phyloP scores from a whole-genome alignment of 2,329 filamentous ascomycete species.

The Nemania sp. region DNA sequence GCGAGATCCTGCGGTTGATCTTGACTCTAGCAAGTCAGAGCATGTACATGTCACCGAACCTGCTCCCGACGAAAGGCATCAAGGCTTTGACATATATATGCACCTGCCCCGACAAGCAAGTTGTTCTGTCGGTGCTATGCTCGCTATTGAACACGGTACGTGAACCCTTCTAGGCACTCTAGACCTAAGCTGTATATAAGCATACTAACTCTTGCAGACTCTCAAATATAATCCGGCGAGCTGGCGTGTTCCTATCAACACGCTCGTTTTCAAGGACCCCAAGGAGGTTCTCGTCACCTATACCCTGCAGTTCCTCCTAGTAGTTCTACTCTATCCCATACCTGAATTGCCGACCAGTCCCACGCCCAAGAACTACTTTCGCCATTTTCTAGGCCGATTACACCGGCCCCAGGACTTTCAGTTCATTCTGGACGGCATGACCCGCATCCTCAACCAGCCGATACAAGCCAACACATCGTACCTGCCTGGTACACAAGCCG shows the following conservation, averaged over 20 bases:
- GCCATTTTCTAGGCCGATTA: slow-evolving; percentile 86
- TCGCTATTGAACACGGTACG: slow-evolving; percentile 90
- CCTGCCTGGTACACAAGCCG: slow-evolving; percentile 79
- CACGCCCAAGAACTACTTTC: slow-evolving; percentile 85
- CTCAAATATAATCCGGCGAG: slow-evolving; percentile 94
- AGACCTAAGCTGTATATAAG: neutral
- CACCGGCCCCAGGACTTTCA: slow-evolving; percentile 97
- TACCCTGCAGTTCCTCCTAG: slow-evolving; percentile 85
- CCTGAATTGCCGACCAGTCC: slow-evolving; percentile 70
- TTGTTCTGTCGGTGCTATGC: slow-evolving; percentile 86
- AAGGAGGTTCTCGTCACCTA: slow-evolving; percentile 91
- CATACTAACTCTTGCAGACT: slow-evolving; percentile 57
- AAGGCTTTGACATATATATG: slow-evolving; percentile 87
- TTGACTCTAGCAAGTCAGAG: slow-evolving; percentile 86
- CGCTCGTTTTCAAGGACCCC: slow-evolving; percentile 86
- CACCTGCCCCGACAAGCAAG: slow-evolving; percentile 85
- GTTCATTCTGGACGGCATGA: slow-evolving; percentile 95
- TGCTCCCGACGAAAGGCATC: slow-evolving; percentile 80
- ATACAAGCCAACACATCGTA: slow-evolving; percentile 88
- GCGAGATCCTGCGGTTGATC: slow-evolving; percentile 83
- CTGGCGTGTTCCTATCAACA: slow-evolving; percentile 93
- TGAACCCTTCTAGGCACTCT: slow-evolving; percentile 30
- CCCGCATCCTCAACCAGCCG: slow-evolving; percentile 86
- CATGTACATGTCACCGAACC: slow-evolving; percentile 84
- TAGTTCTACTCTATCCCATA: slow-evolving; percentile 82